Evolutionary conservation across 2,329 filamentous ascomycete species (phyloP), one percentile per base, ranked within the genome.

Genomic region (Botrytis tulipae): DNA sequence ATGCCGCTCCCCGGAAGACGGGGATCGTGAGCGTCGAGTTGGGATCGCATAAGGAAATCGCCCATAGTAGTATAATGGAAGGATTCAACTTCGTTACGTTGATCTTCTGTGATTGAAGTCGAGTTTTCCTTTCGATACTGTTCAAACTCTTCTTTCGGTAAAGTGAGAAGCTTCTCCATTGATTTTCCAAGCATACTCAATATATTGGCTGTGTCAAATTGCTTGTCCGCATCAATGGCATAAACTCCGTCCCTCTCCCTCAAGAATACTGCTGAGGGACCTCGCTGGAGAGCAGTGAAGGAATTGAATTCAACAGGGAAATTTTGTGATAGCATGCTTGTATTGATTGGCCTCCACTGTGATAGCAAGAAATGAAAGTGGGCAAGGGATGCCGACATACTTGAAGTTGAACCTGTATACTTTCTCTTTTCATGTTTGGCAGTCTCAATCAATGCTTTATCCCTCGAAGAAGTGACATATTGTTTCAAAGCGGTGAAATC

Each of bases 311-410:
- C 87, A 1, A 87, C 85, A 0, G 83, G 80, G 77, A 98, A 95
- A 0, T 85, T 84, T 69, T 87, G 87, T 0, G 94, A 95, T 1
- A 97, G 81, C 79, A 88, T 89, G 0, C 83, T 82, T 25, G 89
- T 83, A 74, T 93, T 92, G 74, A 97, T 85, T 3, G 85, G 84
- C 71, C 97, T 90, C 92, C 94, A 98, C 10, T 87, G 84, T 0
- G 95, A 98, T 16, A 99, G 86, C 4, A 99, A 87, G 79, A 90
- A 98, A 82, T 99, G 96, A 80, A 99, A 97, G 79, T 99, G 97
- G 3, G 92, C 88, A 62, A 99, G 86, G 69, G 93, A 90, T 3
- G 91, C 86, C 1, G 95, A 97, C 94, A 98, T 97, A 83, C 95
- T 98, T 2, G 96, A 99, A 0, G 96, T 98, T 20, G 96, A 99